Evolutionary conservation across 305 asterid genomes (phyloP), one percentile per base, ranked within the genome.

Genomic region (Plantago coronopus): DNA sequence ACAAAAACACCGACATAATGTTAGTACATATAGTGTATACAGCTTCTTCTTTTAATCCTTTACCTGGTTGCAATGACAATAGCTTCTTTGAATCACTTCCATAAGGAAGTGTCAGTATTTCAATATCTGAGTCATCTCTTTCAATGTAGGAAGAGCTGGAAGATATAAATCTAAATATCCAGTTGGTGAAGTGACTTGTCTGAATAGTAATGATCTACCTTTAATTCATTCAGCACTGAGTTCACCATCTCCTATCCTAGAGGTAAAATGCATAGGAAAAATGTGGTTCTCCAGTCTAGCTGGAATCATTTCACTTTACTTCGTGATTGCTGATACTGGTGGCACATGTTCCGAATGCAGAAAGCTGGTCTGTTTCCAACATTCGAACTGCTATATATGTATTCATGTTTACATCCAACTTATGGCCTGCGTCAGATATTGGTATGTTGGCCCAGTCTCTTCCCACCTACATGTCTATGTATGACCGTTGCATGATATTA

Each of bases 71-170:
- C 18, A 43, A 55, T 19, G 51, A 20, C 38, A 29, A 23, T 38
- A 17, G 59, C 67, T 62, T 66, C 48, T 53, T 17, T 7, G 27
- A 18, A 49, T 34, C 29, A 2, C 29, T 25, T 2, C 40, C 9
- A 12, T 34, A 42, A 19, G 48, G 16, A 25, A 17, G 25, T 68
- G 17, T 55, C 10, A 34, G 5, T 21, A 44, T 62, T 38, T 50
- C 0, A 34, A 55, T 50, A 42, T 70, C 53, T 22, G 50, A 62
- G 64, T 68, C 54, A 1, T 57, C 40, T 47, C 48, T 78, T 65
- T 69, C 69, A 69, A 67, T 81, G 74, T 77, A 93, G 98, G 98
- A 69, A 83, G 98, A 80, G 98, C 98, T 48, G 98, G 98, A 21
- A 81, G 98, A 70, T 93, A 77, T 75, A 90, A 72, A 76, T 93